phyloP scores from a whole-genome alignment of 2,329 filamentous ascomycete species.

The Chaetomiaceae sp. region DNA sequence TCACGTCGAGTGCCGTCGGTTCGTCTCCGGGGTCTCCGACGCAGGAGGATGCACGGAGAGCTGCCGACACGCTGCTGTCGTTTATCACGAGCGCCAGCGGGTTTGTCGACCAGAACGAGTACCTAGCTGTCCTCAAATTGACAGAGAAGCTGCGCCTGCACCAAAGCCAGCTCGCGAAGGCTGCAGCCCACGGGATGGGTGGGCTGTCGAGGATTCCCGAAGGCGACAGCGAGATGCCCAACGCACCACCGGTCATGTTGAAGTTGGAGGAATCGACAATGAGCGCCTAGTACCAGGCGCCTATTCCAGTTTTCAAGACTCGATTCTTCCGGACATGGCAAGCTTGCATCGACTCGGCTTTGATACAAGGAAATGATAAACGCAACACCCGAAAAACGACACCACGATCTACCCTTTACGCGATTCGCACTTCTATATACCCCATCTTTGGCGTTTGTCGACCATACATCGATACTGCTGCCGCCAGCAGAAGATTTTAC shows the following conservation, averaged over 20 bases:
- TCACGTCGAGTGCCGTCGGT: conserved; percentile 40
- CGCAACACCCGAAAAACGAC: conserved; percentile 15
- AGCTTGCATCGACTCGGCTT: not conserved
- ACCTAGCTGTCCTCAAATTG: conserved; percentile 70
- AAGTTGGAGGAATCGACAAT: conserved; percentile 38
- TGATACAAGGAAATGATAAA: conserved; percentile 2
- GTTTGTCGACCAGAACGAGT: conserved; percentile 73
- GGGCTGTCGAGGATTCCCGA: conserved; percentile 54
- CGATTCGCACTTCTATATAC: conserved; percentile 20
- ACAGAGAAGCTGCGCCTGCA: conserved; percentile 81
- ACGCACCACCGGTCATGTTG: conserved; percentile 32
- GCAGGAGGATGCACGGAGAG: conserved; percentile 79
- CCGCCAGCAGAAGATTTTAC: conserved; percentile 27
- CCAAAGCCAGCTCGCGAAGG: conserved; percentile 36
- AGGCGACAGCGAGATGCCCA: conserved; percentile 49
- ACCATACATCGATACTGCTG: conserved; percentile 17
- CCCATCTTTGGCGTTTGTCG: conserved; percentile 15
- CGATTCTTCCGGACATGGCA: no score
- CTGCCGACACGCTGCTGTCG: conserved; percentile 73
- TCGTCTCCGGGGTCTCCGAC: conserved; percentile 64
- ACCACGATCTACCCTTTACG: conserved; percentile 9
- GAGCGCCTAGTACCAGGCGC: conserved; percentile 23
- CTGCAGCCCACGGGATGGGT: conserved; percentile 37
- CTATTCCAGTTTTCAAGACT: not conserved
- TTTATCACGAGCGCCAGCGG: conserved; percentile 74